A percentile compares a stretch with the other conserved stretches of the same genome.
Evolutionary conservation across 805 yeast genomes (phyloP).

Genomic region (Kodamaea hsintzibuensis): DNA sequence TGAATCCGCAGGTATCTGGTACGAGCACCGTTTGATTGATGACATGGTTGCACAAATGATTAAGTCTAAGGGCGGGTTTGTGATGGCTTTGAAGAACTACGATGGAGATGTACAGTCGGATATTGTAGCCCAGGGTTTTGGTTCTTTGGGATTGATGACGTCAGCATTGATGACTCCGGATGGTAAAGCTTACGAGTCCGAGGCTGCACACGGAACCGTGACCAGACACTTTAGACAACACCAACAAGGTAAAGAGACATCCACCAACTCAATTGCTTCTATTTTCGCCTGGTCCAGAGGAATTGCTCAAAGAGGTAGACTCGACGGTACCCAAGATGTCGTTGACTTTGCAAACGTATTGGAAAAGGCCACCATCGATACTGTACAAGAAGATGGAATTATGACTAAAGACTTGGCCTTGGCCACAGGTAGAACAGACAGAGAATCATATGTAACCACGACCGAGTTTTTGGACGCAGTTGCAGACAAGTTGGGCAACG

Average conservation of each 20-base stretch:
- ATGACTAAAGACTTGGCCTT: constrained; percentile 97
- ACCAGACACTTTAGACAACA: constrained; percentile 96
- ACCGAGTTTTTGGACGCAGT: constrained; percentile 89
- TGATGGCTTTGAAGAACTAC: constrained; percentile 95
- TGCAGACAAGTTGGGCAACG: constrained; percentile 54
- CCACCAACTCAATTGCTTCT: constrained; percentile 96
- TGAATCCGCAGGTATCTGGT: constrained; percentile 85
- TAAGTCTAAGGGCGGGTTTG: constrained; percentile 91
- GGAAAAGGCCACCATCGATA: constrained; percentile 83
- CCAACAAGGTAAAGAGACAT: constrained; percentile 95
- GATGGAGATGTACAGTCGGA: constrained; percentile 98
- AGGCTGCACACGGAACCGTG: constrained; percentile 99
- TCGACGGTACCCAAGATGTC: constrained; percentile 86
- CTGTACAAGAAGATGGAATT: constrained; percentile 78
- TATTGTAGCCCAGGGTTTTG: constrained; percentile 97
- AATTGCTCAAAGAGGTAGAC: constrained; percentile 84
- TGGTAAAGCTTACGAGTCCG: constrained; percentile 92
- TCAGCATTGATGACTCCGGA: constrained; percentile 97
- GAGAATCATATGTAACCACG: constrained; percentile 82
- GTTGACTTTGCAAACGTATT: constrained; percentile 72
- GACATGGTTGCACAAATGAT: constrained; percentile 99
- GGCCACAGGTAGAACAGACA: constrained; percentile 82
- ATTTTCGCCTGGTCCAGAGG: constrained; percentile 98
- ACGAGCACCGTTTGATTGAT: constrained; percentile 94
- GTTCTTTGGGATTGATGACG: constrained; percentile 95